Evolutionary conservation across 2,329 filamentous ascomycete species (phyloP).

Genomic region (Fusarium proliferatum): DNA sequence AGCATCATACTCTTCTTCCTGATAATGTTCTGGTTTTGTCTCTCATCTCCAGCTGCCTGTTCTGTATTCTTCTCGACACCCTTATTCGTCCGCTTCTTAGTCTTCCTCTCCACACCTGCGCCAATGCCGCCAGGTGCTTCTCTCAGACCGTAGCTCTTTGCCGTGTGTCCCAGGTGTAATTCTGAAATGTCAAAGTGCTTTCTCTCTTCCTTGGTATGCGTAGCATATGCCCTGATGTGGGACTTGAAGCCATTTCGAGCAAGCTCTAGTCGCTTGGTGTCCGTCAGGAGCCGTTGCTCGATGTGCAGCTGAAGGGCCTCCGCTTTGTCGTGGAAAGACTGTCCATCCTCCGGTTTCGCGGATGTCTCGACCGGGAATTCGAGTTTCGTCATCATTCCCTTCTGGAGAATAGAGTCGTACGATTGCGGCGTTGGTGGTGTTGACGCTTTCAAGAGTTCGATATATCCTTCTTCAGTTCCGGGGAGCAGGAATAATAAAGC

Average conservation of each 20-base stretch:
- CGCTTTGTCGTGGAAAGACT: constrained; percentile 62
- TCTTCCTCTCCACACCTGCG: constrained; percentile 61
- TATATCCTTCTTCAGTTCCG: constrained; percentile 91
- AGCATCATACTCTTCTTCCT: constrained; percentile 73
- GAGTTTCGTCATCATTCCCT: constrained; percentile 71
- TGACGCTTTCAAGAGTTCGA: constrained; percentile 72
- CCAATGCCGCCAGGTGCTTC: constrained; percentile 89
- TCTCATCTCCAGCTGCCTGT: constrained; percentile 48
- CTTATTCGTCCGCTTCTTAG: constrained; percentile 54
- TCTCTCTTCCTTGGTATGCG: constrained; percentile 87
- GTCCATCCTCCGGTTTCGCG: constrained; percentile 54
- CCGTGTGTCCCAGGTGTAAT: constrained; percentile 90
- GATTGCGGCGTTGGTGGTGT: constrained; percentile 61
- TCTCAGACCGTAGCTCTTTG: constrained; percentile 91
- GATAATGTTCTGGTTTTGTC: constrained; percentile 56
- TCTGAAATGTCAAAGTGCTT: constrained; percentile 91
- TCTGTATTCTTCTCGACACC: constrained; percentile 52
- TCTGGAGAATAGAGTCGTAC: constrained; percentile 69
- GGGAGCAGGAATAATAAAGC: constrained; percentile 91
- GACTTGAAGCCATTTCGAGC: constrained; percentile 89
- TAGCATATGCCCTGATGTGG: constrained; percentile 94
- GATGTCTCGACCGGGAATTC: constrained; percentile 79
- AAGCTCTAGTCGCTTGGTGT: constrained; percentile 78
- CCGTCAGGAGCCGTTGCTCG: constrained; percentile 69
- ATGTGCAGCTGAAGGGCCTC: constrained; percentile 69